Base-by-base conservation (phyloP, 1,284 basidiomycete genomes). In the Ganoderma sinense region DNA sequence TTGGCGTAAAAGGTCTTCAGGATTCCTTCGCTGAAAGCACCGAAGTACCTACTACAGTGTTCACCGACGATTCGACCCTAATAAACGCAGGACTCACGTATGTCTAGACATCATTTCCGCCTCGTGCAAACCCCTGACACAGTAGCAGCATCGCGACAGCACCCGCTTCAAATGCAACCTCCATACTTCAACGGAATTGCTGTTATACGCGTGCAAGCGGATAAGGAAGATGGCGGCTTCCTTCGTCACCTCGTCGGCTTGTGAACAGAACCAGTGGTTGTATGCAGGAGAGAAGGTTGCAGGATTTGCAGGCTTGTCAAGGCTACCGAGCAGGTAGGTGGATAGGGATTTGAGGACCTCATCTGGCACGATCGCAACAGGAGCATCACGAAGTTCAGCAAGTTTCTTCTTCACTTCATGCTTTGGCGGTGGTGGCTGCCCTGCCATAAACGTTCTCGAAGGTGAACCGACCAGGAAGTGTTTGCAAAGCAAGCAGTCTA, bases 221-320 rank as follows among this genome's bases (percentile, higher is more conserved):
- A 96, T 83, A 62, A 95, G 85, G 81, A 95, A 97, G 0, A 88
- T 90, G 0, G 95, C 94, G 1, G 91, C 88, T 65, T 87, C 89
- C 7, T 84, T 77, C 0, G 87, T 87, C 48, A 87, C 80, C 23
- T 82, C 75, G 63, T 86, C 81, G 2, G 91, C 91, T 51, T 83
- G 83, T 55, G 81, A 77, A 77, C 93, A 95, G 76, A 92, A 94
- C 93, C 93, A 94, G 75, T 95, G 93, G 59, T 71, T 70, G 62
- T 70, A 62, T 14, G 55, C 62, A 4, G 51, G 65, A 31, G 64
- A 18, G 43, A 56, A 23, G 3, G 62, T 62, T 3, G 59, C 13
- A 10, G 36, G n/a, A 31, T 62, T 62, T 7, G 70, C 51, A 2
- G 66, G 62, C 31, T 58, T 66, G 33, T 59, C 66, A 40, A 71